A percentile compares a stretch with the other conserved stretches of the same genome.
Conservation (phyloP, 179 eudicot species). For the Sideroxylon spinosum region DNA sequence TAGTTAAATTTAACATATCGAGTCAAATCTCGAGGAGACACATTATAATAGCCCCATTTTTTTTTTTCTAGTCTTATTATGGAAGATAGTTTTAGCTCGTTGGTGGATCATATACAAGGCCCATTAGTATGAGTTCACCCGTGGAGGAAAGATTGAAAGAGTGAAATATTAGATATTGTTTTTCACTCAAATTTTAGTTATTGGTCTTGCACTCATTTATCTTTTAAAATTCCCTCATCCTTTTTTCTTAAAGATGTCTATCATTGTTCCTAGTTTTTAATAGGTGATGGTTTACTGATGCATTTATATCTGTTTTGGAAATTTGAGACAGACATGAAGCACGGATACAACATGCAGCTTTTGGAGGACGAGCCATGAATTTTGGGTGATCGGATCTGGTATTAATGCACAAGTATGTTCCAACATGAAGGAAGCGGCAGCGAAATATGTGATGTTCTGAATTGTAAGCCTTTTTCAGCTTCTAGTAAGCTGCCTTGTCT, state of each 20-base stretch:
- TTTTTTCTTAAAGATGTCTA: not conserved
- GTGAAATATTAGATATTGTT: not conserved
- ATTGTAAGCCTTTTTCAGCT: not conserved
- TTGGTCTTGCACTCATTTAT: not conserved
- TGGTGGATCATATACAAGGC: no score
- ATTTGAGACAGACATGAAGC: slow-evolving; percentile 30
- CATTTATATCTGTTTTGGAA: not conserved
- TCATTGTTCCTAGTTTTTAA: not conserved
- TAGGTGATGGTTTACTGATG: not conserved
- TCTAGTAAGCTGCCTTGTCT: not conserved
- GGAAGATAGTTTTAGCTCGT: no score
- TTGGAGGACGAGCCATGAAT: slow-evolving; percentile 30
- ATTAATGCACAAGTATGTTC: no score
- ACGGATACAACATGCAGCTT: slow-evolving; percentile 33
- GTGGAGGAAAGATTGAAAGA: no score
- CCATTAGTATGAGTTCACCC: no score
- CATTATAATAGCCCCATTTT: no score
- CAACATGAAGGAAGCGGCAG: not conserved
- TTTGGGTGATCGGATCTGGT: not conserved
- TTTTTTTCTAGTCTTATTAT: no score
- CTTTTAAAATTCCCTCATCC: not conserved
- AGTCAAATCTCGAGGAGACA: no score
- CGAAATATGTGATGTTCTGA: not conserved
- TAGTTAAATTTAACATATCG: no score
- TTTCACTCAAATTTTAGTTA: not conserved